These are phyloP conservation scores for Saturnispora dispora DNA, from an alignment of 805 yeast species.

Conservation along the genomic window DNA sequence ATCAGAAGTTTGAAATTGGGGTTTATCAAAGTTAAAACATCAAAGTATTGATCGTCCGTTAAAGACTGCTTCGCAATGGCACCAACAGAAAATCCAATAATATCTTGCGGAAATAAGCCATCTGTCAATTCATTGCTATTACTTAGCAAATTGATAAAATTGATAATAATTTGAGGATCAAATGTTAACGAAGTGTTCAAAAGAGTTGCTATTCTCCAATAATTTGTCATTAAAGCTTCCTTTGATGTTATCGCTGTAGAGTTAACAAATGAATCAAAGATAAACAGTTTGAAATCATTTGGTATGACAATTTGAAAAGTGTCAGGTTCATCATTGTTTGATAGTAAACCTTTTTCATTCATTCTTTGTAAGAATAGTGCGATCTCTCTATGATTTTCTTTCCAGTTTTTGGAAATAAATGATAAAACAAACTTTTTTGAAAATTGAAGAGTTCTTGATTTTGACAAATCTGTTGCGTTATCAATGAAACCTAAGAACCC, in stretches of 20 bases:
- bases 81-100: slow-evolving; percentile 33
- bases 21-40: slow-evolving; percentile 16
- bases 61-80: slow-evolving; percentile 24
- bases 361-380: slow-evolving; percentile 36
- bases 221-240: slow-evolving; percentile 28
- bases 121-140: slow-evolving; percentile 1
- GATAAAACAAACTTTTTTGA: slow-evolving; percentile 40
- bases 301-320: slow-evolving; percentile 23
- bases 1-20: slow-evolving; percentile 18
- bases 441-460: slow-evolving; percentile 37
- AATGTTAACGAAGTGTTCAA: slow-evolving; percentile 28
- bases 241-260: slow-evolving; percentile 8
- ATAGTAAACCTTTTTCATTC: slow-evolving; percentile 20
- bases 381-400: slow-evolving; percentile 27
- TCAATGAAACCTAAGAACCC: slow-evolving; percentile 41
- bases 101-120: slow-evolving; percentile 31
- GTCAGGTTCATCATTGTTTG: slow-evolving; percentile 2
- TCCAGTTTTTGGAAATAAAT: slow-evolving; percentile 38
- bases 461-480: slow-evolving; percentile 32
- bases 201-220: slow-evolving; percentile 44
- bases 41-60: slow-evolving; percentile 10
- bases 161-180: slow-evolving; percentile 17
- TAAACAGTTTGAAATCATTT: slow-evolving; percentile 24
- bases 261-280: slow-evolving; percentile 21
- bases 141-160: slow-evolving; percentile 14